Conservation (phyloP, 768 basidiomycete species). For the Suillus tomentosus region DNA sequence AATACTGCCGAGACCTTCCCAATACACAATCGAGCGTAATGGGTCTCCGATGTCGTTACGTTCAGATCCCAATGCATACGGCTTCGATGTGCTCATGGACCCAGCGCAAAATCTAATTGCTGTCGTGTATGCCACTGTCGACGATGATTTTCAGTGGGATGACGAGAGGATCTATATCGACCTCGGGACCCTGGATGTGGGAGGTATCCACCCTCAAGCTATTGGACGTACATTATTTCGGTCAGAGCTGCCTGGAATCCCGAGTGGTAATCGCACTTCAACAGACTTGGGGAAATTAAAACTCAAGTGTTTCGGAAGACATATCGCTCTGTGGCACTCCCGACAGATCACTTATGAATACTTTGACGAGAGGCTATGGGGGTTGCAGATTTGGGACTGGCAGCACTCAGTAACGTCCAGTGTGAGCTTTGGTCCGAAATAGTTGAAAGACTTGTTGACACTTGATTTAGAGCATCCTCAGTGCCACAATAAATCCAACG, state of each 20-base stretch:
- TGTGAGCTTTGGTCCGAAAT: neutral
- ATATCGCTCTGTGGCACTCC: neutral
- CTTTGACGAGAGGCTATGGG: neutral
- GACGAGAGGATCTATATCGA: neutral
- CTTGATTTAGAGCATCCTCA: neutral
- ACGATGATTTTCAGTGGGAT: neutral
- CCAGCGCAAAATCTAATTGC: neutral
- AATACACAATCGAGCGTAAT: neutral
- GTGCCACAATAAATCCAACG: neutral
- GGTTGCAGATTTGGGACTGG: slow-evolving; percentile 4
- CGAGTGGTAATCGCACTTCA: neutral
- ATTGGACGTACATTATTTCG: neutral
- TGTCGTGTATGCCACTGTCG: neutral
- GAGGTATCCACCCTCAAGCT: neutral
- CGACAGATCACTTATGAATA: neutral
- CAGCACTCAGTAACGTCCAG: neutral
- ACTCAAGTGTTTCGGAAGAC: slow-evolving; percentile 5
- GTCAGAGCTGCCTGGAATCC: neutral
- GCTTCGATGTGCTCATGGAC: neutral
- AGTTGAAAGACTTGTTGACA: neutral
- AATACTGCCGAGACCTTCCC: neutral
- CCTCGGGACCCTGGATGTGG: neutral
- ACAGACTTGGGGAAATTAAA: neutral
- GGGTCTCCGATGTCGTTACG: neutral
- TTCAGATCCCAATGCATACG: slow-evolving; percentile 3